Conservation (phyloP, 1,284 basidiomycete species). For the Agroathelia rolfsii region DNA sequence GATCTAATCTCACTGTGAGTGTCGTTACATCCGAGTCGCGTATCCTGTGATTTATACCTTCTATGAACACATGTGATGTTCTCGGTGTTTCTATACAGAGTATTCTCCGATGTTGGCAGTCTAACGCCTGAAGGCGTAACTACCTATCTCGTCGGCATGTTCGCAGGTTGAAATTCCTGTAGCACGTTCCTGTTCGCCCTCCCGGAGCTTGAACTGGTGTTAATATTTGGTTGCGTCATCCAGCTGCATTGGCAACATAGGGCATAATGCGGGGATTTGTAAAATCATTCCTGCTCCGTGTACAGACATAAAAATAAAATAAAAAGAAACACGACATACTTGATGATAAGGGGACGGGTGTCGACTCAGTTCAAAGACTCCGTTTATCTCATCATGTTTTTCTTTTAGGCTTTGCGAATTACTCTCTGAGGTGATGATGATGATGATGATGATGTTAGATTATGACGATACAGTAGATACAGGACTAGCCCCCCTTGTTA, state of each 20-base stretch:
- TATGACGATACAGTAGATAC: too few species aligned
- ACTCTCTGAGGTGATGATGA: too few species aligned
- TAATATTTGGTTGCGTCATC: slow-evolving; percentile 2
- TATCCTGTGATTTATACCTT: too few species aligned
- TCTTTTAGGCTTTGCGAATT: too few species aligned
- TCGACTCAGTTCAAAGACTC: too few species aligned
- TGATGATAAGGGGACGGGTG: slow-evolving; percentile 1
- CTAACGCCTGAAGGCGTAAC: slow-evolving; percentile 87
- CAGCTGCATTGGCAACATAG: background rate
- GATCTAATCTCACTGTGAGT: slow-evolving; percentile 82
- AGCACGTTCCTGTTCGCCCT: background rate
- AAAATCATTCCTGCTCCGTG: slow-evolving; percentile 24
- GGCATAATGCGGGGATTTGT: slow-evolving; percentile 24
- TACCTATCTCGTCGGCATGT: slow-evolving; percentile 86
- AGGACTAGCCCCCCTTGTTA: too few species aligned
- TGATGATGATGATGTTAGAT: too few species aligned
- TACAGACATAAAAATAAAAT: slow-evolving; percentile 11
- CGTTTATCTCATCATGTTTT: too few species aligned
- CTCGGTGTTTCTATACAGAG: too few species aligned
- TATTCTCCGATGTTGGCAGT: slow-evolving; percentile 88
- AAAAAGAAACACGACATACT: slow-evolving; percentile 2
- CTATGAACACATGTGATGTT: too few species aligned
- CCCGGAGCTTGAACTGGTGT: too few species aligned
- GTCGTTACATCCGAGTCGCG: too few species aligned
- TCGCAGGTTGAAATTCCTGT: slow-evolving; percentile 46